A percentile compares a stretch with the other conserved stretches of the same genome.
Conservation (phyloP, 129 eudicot genomes). For the Centaurea solstitialis region DNA sequence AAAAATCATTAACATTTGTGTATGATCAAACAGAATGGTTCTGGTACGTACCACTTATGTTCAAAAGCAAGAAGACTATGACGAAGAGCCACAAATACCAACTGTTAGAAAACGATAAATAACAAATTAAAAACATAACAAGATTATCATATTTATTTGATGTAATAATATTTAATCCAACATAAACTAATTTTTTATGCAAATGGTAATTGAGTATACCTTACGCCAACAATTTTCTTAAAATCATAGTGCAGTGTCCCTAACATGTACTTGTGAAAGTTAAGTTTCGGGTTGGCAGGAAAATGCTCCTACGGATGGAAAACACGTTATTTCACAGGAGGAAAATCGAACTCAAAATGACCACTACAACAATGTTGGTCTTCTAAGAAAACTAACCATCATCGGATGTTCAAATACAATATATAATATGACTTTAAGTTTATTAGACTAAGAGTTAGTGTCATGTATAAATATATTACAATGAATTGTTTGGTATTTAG, state of each 20-base stretch:
- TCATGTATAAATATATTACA: not conserved
- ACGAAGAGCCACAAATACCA: conserved; percentile 98
- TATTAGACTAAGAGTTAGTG: not conserved
- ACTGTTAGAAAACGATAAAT: conserved; percentile 39
- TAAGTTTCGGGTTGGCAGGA: conserved; percentile 39
- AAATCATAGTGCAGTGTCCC: conserved; percentile 77
- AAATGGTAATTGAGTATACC: conserved; percentile 16
- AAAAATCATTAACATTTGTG: not conserved
- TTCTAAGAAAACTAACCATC: not conserved
- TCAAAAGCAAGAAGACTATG: conserved; percentile 76
- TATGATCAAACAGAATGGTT: not conserved
- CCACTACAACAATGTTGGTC: not conserved
- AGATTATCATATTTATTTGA: not conserved
- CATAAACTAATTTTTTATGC: not conserved
- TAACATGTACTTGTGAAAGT: conserved; percentile 76
- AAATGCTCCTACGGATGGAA: conserved; percentile 45
- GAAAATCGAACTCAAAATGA: not conserved
- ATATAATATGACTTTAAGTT: not conserved
- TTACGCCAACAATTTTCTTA: conserved; percentile 74
- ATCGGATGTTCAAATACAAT: not conserved
- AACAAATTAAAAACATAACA: not conserved
- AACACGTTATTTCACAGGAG: not conserved
- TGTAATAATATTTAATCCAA: not conserved
- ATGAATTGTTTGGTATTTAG: not conserved
- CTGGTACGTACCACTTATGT: conserved; percentile 54